These are phyloP conservation scores for Salvia rosmarinus DNA, from an alignment of 257 asterid species.

Conservation along the genomic window DNA sequence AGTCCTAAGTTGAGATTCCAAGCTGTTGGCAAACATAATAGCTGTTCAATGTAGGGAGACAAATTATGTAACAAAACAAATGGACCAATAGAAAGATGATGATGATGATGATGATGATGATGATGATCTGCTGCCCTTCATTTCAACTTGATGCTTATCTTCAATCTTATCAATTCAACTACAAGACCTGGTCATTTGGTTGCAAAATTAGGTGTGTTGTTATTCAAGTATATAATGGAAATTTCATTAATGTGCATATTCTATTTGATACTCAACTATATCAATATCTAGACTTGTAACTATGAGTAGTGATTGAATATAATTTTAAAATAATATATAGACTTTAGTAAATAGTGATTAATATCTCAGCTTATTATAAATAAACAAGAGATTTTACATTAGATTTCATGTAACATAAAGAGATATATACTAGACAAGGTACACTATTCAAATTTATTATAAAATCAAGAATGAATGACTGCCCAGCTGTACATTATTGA, in stretches of 20 bases:
- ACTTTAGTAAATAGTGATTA: too few relatives aligned
- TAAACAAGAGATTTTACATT: too few relatives aligned
- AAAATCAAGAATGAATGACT: neutral
- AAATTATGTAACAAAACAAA: conserved; percentile 18
- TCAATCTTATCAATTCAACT: conserved; percentile 14
- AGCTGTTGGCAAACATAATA: conserved; percentile 27
- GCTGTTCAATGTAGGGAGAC: conserved; percentile 43
- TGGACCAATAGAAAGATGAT: conserved; percentile 26
- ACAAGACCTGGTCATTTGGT: conserved; percentile 23
- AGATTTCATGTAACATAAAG: too few relatives aligned
- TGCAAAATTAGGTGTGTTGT: conserved; percentile 9
- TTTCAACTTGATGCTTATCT: conserved; percentile 32
- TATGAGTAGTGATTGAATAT: neutral
- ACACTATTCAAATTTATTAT: neutral
- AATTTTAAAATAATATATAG: too few relatives aligned
- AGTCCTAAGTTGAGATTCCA: neutral
- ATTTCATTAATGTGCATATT: neutral
- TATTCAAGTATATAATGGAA: too few relatives aligned
- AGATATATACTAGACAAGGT: neutral
- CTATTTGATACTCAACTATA: neutral
- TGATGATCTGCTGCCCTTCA: conserved; percentile 5
- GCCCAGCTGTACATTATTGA: neutral
- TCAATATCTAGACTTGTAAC: neutral
- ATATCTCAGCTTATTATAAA: too few relatives aligned
- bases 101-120: conserved; percentile 24